Evolutionary conservation across 352 stramenopile genomes (phyloP).

Genomic region (Phytophthora tentaculata): DNA sequence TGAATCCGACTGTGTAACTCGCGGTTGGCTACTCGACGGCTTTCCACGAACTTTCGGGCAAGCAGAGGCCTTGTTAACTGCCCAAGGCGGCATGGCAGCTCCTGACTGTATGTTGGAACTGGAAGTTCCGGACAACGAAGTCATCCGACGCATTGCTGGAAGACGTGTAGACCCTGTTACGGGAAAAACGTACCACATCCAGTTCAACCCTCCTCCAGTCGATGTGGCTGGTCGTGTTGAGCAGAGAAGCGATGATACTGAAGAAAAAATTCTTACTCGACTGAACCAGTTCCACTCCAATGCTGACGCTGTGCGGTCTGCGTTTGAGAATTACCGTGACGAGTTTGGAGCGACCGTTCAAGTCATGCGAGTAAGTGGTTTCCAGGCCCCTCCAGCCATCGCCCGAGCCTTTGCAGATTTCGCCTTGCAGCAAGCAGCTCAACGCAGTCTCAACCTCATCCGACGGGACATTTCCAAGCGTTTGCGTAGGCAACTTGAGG

Average conservation of each 20-base stretch:
- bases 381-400: conserved; percentile 29
- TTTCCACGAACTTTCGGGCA: conserved; percentile 91
- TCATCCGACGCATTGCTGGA: conserved; percentile 96
- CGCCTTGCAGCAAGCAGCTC: conserved; percentile 21
- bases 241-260: conserved; percentile 93
- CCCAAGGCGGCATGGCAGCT: conserved; percentile 62
- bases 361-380: conserved; percentile 29
- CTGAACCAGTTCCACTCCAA: conserved; percentile 87
- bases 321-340: conserved; percentile 39
- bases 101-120: conserved; percentile 92
- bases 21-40: conserved; percentile 93
- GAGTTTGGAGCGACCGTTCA: conserved; percentile 24
- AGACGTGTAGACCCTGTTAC: conserved; percentile 93
- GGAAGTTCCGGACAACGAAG: conserved; percentile 93
- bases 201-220: conserved; percentile 91
- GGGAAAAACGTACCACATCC: conserved; percentile 96
- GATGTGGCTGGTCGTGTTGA: conserved; percentile 66
- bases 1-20: conserved; percentile 80
- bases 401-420: conserved; percentile 30
- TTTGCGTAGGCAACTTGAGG: conserved; percentile 20
- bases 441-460: conserved; percentile 31
- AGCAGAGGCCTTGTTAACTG: conserved; percentile 76
- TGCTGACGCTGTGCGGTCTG: conserved; percentile 49
- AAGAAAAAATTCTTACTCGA: conserved; percentile 91
- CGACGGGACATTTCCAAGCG: conserved; percentile 29